These are phyloP conservation scores for Microdochium nivale DNA, from an alignment of 2,329 filamentous ascomycete genomes.

Conservation along the genomic window DNA sequence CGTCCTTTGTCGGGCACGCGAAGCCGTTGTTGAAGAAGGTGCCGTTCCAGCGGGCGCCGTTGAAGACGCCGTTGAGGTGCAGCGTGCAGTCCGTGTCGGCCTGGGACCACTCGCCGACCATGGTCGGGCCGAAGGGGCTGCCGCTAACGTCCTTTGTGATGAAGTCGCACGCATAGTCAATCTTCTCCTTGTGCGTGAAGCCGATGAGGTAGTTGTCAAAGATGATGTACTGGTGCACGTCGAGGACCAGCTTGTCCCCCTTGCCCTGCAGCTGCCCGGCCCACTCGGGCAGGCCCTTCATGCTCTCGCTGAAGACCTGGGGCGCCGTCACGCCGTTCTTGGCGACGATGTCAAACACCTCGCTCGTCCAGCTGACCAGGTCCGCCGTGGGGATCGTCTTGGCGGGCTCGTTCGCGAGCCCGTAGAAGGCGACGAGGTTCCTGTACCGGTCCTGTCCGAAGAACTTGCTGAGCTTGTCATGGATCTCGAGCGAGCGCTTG, in stretches of 20 bases:
- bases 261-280: neutral
- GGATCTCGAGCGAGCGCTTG: slow-evolving; percentile 17
- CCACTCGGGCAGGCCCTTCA: slow-evolving; percentile 65
- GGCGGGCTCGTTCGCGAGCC: slow-evolving; percentile 59
- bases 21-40: slow-evolving; percentile 33
- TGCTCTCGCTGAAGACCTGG: slow-evolving; percentile 65
- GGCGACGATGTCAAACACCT: neutral
- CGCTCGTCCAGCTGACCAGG: slow-evolving; percentile 32
- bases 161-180: slow-evolving; percentile 59
- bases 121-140: slow-evolving; percentile 55
- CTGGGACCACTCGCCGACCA: slow-evolving; percentile 71
- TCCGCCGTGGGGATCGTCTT: slow-evolving; percentile 45
- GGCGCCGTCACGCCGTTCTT: slow-evolving; percentile 51
- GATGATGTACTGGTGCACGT: slow-evolving; percentile 73
- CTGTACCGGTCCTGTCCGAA: slow-evolving; percentile 15
- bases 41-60: slow-evolving; percentile 65
- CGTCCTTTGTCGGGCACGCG: slow-evolving; percentile 42
- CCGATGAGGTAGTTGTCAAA: slow-evolving; percentile 63
- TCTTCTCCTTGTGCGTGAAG: slow-evolving; percentile 56
- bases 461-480: slow-evolving; percentile 19
- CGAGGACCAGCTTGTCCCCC: slow-evolving; percentile 59
- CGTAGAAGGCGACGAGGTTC: slow-evolving; percentile 54
- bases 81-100: slow-evolving; percentile 58
- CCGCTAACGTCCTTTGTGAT: slow-evolving; percentile 55
- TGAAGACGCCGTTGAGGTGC: slow-evolving; percentile 60